A percentile compares a stretch with the other conserved stretches of the same genome.
Evolutionary conservation across 75 land plant species (phyloP).

Genomic region (Cunninghamia lanceolata): DNA sequence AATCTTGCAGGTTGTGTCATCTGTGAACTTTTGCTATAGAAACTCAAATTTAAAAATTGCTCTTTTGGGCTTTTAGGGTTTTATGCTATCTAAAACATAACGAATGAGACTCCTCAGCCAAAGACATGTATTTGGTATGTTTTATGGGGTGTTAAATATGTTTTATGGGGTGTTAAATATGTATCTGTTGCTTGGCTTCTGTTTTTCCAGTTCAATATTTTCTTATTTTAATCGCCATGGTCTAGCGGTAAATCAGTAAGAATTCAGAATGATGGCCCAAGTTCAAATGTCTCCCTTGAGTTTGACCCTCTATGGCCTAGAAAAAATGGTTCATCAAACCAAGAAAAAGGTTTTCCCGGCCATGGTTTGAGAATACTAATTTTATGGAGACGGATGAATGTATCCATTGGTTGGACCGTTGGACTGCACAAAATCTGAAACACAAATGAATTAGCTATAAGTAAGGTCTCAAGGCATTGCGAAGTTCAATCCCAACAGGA

Average conservation of each 20-base stretch:
- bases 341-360: no score
- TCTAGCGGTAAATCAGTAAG: background rate
- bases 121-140: background rate
- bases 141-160: background rate
- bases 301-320: background rate
- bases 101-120: background rate
- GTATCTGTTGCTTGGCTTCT: background rate
- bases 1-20: slow-evolving; percentile 59
- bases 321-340: background rate
- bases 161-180: background rate
- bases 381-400: background rate
- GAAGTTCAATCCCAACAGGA: background rate
- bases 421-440: background rate
- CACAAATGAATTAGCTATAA: background rate
- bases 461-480: background rate
- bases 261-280: background rate
- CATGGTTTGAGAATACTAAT: background rate
- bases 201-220: background rate
- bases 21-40: background rate
- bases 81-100: background rate
- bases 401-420: background rate
- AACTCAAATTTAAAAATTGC: background rate
- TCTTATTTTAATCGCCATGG: background rate
- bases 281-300: background rate
- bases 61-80: background rate